Base-by-base conservation (phyloP, 345 rosid species). In the Kernera saxatilis region DNA sequence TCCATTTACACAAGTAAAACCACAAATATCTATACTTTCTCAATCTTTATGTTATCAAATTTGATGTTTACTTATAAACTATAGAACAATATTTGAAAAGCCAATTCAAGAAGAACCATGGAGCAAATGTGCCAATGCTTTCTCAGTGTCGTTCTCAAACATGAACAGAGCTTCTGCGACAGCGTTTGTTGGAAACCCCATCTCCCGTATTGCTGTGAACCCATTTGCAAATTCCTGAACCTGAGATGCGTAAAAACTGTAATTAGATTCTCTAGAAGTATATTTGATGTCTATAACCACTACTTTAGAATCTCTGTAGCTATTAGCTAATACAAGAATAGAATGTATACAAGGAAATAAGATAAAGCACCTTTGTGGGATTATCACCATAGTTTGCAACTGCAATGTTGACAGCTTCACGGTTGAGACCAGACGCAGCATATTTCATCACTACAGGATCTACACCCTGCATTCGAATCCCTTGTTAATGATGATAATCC, bases 321-420 rank as follows among this genome's bases (percentile, higher is more conserved):
- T 33, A 6, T 12, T 7, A 52, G 44, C 60, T 6, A 41, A 35
- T 46, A 36, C 2, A 53, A 13, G 52, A 74, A 51, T 3, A 25
- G 8, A 36, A 35, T 32, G 43, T 7, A 23, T 18, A 60, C 0
- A 23, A 17, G 43, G 27, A 22, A 39, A 8, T 3, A 18, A n/a
- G 18, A 17, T 41, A 9, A 58, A 44, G 6, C 68, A 90, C 98
- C 93, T 90, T 88, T 8, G 88, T 77, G 50, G 92, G 92, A 80
- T 87, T 83, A 72, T 93, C 98, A 65, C 98, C 97, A 63, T 85
- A 93, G 76, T 81, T 89, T 54, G 94, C 86, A 64, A 92, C 86
- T 1, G 96, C 98, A 48, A 86, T 55, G 23, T 74, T 69, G 74
- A 88, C 92, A 58, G 91, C 92, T 41, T 88, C 96, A 60, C 84